Evolutionary conservation across 495 filamentous ascomycete genomes (phyloP).

Genomic region (Neurospora sp.): DNA sequence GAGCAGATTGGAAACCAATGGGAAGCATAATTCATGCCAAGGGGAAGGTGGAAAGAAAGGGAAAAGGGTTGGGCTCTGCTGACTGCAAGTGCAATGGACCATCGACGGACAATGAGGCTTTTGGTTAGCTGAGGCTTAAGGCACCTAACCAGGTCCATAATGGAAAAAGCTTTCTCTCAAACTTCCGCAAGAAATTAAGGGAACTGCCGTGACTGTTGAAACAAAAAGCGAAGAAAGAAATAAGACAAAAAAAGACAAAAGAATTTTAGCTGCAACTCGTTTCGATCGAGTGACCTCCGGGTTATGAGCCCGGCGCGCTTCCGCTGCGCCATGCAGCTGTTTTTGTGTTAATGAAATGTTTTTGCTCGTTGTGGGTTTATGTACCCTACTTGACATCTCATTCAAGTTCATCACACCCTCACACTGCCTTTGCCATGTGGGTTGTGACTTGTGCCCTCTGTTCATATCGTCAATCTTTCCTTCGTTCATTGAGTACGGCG

Average conservation of each 20-base stretch:
- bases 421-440: background rate
- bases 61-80: too few relatives aligned
- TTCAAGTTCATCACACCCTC: background rate
- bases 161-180: too few relatives aligned
- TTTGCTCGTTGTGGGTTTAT: background rate
- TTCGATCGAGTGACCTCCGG: slow-evolving; percentile 9
- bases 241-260: background rate
- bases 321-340: slow-evolving; percentile 9
- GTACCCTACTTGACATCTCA: too few relatives aligned
- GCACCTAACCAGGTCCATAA: too few relatives aligned
- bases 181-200: background rate
- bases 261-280: slow-evolving; percentile 3
- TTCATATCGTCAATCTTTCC: background rate
- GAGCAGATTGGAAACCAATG: too few relatives aligned
- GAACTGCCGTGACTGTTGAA: background rate
- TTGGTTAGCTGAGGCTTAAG: too few relatives aligned
- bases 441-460: background rate
- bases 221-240: background rate
- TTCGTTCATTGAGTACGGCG: background rate
- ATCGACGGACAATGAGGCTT: too few relatives aligned
- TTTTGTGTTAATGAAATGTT: background rate
- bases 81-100: too few relatives aligned
- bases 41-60: too few relatives aligned
- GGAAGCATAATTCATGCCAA: too few relatives aligned
- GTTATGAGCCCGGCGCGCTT: slow-evolving; percentile 10